These are phyloP conservation scores for Boletus subparvulus DNA, from an alignment of 768 basidiomycete species.

Conservation along the genomic window DNA sequence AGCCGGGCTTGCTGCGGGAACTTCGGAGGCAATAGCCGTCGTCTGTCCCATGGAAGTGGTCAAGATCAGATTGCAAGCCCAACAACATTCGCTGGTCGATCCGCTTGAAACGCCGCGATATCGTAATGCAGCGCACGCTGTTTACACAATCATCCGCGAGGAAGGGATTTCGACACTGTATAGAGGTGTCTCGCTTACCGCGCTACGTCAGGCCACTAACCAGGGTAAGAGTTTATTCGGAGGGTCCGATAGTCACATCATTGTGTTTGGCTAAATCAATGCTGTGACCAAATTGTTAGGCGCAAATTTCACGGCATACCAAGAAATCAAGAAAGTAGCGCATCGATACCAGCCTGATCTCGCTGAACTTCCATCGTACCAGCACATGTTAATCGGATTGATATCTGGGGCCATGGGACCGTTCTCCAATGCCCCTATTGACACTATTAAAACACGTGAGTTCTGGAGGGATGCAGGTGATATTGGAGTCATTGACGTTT, in stretches of 20 bases:
- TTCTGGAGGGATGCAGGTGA: background rate
- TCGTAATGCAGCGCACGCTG: slow-evolving; percentile 94
- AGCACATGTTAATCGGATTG: slow-evolving; percentile 93
- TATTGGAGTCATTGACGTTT: background rate
- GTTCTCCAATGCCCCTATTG: slow-evolving; percentile 95
- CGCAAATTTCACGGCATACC: slow-evolving; percentile 98
- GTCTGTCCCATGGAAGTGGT: slow-evolving; percentile 99
- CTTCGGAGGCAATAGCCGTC: slow-evolving; percentile 91
- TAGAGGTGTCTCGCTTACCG: slow-evolving; percentile 91
- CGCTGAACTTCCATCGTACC: slow-evolving; percentile 84
- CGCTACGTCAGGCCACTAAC: slow-evolving; percentile 94
- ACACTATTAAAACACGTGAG: slow-evolving; percentile 93
- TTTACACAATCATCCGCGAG: slow-evolving; percentile 90
- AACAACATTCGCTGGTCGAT: slow-evolving; percentile 95
- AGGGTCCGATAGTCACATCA: no score
- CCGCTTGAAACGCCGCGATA: slow-evolving; percentile 92
- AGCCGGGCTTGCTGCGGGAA: slow-evolving; percentile 95
- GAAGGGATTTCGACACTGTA: slow-evolving; percentile 86
- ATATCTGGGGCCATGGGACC: slow-evolving; percentile 98
- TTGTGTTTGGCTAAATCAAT: background rate
- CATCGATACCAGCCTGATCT: slow-evolving; percentile 76
- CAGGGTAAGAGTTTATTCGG: slow-evolving; percentile 57
- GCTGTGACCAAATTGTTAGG: slow-evolving; percentile 43
- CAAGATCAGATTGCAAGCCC: slow-evolving; percentile 97
- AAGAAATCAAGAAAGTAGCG: slow-evolving; percentile 88